Evolutionary conservation across 192 early-diverging fungal genomes (phyloP).

Genomic region (Entrophospora sp.): DNA sequence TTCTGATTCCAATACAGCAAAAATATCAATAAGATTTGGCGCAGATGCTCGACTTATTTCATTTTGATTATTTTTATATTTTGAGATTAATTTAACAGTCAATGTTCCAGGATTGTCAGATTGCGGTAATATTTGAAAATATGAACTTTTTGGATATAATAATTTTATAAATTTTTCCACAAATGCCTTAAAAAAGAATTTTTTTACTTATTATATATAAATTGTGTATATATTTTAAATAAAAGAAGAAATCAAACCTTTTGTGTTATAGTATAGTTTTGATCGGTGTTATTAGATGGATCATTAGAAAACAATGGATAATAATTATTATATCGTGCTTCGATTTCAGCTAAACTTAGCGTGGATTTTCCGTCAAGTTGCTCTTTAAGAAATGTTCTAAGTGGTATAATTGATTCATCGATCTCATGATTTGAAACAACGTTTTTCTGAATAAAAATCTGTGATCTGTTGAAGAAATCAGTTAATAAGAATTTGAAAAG

Average conservation of each 20-base stretch:
- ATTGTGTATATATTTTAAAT: background rate
- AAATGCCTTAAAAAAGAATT: constrained; percentile 4
- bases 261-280: background rate
- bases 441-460: background rate
- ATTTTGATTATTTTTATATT: too few relatives aligned
- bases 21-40: constrained; percentile 35
- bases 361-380: constrained; percentile 1
- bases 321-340: constrained; percentile 7
- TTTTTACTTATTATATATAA: background rate
- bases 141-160: constrained; percentile 22
- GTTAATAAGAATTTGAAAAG: background rate
- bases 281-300: background rate
- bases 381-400: constrained; percentile 19
- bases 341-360: constrained; percentile 7
- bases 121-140: background rate
- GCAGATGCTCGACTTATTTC: too few relatives aligned
- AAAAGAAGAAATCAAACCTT: background rate
- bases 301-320: background rate
- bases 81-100: constrained; percentile 4
- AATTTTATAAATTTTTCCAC: constrained; percentile 17
- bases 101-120: constrained; percentile 19
- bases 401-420: constrained; percentile 2
- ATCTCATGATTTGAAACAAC: background rate
- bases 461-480: background rate
- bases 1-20: constrained; percentile 45